Evolutionary conservation across 352 stramenopile species (phyloP), one percentile per base, ranked within the genome.

Genomic region (Saprolegnia parasitica): DNA sequence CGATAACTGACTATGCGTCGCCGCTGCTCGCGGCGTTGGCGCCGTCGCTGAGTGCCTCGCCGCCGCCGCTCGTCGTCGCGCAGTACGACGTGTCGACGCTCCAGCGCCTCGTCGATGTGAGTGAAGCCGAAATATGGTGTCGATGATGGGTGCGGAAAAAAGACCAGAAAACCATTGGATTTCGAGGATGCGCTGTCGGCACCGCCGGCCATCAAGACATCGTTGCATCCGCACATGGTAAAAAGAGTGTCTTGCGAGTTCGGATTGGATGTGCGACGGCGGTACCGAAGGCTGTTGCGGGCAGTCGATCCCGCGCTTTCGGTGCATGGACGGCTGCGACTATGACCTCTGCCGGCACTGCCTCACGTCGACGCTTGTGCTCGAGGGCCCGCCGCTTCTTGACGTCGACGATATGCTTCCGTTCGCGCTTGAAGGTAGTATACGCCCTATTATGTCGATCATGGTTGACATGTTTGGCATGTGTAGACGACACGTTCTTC

Each of bases 191-290:
- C 46, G 10, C 26, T 35, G 23, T 15, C 58, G 23, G 9, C 58
- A 9, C 18, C 62, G n/a, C 61, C 35, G 9, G 50, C 76, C 45
- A 70, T 81, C 0, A 46, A 80, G 6, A 87, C 82, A 24, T 60
- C 80, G 1, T 62, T 89, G 26, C 84, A 93, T 61, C 72, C 75
- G 47, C 84, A 93, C 71, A 72, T 75, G 5, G 55, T 93, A 4
- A 67, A n/a, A 73, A 0, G 52, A 88, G 24, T 82, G 77, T 13
- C 74, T 73, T 29, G 79, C 78, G 8, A 81, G 78, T 39, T 87
- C 85, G 16, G 80, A 79, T 1, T 93, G 85, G 85, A 87, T 89
- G 73, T 93, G 85, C 37, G 85, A 93, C 57, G 85, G 85, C 29
- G 77, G 77, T 15, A 78, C 76, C 26, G 45, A 78, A 0, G 75